Evolutionary conservation across 2,329 filamentous ascomycete genomes (phyloP), one percentile per base, ranked within the genome.

Genomic region (Verticillium nubilum): DNA sequence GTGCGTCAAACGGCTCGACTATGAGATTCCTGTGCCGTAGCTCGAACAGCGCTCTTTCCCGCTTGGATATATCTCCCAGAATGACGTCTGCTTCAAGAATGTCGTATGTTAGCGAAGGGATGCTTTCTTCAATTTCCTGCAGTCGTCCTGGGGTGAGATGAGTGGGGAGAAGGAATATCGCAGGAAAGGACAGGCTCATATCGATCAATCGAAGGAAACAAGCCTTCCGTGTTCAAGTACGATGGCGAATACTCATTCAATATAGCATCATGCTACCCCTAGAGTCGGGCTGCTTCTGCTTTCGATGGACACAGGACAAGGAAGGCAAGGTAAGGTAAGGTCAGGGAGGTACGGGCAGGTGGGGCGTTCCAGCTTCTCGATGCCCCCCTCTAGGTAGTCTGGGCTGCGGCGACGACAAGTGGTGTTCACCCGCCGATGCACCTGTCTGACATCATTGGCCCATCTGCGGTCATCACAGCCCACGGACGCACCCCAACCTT

Each of bases 41-140:
- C 73, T 98, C 94, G 66, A 96, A 87, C 54, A 84, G 79, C 1
- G 91, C 91, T 19, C 94, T 83, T 66, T 86, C 82, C 64, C 84
- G 87, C 59, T 85, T 87, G 0, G 80, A 80, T 33, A 96, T 81
- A 64, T 87, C 91, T 2, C 90, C 92, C 29, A 98, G 71, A 2
- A 97, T 79, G 3, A 97, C 72, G 4, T 83, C 79, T 1, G 92
- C 92, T 71, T 94, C 89, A 15, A 79, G 78, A 57, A 89, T 78
- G 70, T 94, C 84, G 60, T 88, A 87, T 0, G 91, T 93, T 58
- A 95, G 70, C 0, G 80, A 81, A 4, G 81, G 77, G 10, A 96
- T 82, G 25, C 80, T 80, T 27, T 86, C 82, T 69, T 92, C 88
- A 15, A 91, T 70, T 31, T 80, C 73, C 56, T 87, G 83, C 10